Evolutionary conservation across 768 basidiomycete genomes (phyloP).

Genomic region (Mycena olivaceomarginata): DNA sequence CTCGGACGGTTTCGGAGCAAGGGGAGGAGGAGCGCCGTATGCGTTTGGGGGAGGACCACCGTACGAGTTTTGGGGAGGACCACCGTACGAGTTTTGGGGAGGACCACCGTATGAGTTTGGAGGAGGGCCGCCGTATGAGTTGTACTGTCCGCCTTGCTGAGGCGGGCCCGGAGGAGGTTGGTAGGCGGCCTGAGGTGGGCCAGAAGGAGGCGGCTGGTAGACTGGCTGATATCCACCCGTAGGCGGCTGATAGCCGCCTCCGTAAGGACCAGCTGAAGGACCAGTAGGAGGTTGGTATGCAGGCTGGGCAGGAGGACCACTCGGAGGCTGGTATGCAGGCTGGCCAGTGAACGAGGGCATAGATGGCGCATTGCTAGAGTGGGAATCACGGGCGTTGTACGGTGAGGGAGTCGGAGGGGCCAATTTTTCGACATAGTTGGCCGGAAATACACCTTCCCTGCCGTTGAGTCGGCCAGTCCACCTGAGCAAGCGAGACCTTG

Average conservation of each 20-base stretch:
- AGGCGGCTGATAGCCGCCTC: slow-evolving; percentile 16
- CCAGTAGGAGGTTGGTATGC: slow-evolving; percentile 2
- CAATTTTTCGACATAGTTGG: slow-evolving; percentile 80
- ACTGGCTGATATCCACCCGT: slow-evolving; percentile 8
- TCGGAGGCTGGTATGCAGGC: slow-evolving; percentile 27
- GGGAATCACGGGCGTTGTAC: slow-evolving; percentile 23
- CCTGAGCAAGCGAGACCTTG: slow-evolving; percentile 10
- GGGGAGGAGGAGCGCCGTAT: slow-evolving; percentile 39
- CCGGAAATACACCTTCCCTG: slow-evolving; percentile 83
- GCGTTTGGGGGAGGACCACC: slow-evolving; percentile 35
- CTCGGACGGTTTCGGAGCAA: slow-evolving; percentile 24
- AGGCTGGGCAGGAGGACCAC: neutral
- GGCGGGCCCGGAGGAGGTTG: slow-evolving; percentile 36
- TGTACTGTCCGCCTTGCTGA: slow-evolving; percentile 16
- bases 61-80: slow-evolving; percentile 36
- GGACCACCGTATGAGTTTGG: slow-evolving; percentile 35
- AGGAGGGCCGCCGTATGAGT: slow-evolving; percentile 35
- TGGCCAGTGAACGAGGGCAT: slow-evolving; percentile 36
- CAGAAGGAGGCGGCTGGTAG: slow-evolving; percentile 16
- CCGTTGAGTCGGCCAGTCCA: slow-evolving; percentile 85
- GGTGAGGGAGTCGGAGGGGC: slow-evolving; percentile 39
- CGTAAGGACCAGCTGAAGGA: slow-evolving; percentile 13
- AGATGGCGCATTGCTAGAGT: slow-evolving; percentile 15
- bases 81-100: slow-evolving; percentile 22
- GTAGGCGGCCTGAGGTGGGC: slow-evolving; percentile 28